Conservation (phyloP, 257 asterid genomes). For the Solanum lignicaule region DNA sequence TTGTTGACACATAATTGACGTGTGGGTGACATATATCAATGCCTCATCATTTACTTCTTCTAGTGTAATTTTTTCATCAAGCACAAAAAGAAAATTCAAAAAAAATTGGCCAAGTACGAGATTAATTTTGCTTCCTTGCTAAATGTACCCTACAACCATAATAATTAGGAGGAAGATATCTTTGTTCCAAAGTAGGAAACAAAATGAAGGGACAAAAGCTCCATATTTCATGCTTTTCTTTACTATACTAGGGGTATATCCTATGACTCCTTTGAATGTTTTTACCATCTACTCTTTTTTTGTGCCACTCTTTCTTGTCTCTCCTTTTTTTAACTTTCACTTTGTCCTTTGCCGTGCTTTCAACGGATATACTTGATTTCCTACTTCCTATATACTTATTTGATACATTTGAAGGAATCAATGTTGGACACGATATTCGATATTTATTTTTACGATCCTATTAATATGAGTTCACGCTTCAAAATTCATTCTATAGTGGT, state of each 20-base stretch:
- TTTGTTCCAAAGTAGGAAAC: constrained; percentile 2
- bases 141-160: neutral
- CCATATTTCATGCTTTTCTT: neutral
- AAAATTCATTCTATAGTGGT: neutral
- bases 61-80: neutral
- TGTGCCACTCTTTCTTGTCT: constrained; percentile 1
- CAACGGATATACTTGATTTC: neutral
- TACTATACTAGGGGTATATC: neutral
- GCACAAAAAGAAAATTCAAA: neutral
- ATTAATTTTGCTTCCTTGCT: neutral
- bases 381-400: neutral
- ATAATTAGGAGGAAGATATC: neutral
- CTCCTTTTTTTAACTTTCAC: neutral
- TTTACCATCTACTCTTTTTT: neutral
- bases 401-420: neutral
- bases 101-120: neutral
- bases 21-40: neutral
- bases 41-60: neutral
- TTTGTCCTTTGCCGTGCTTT: neutral
- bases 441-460: neutral
- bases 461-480: neutral
- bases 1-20: neutral
- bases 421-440: neutral
- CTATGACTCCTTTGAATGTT: neutral
- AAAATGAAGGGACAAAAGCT: neutral